Evolutionary conservation across 2,329 filamentous ascomycete genomes (phyloP).

Genomic region (Biscogniauxia mediterranea): DNA sequence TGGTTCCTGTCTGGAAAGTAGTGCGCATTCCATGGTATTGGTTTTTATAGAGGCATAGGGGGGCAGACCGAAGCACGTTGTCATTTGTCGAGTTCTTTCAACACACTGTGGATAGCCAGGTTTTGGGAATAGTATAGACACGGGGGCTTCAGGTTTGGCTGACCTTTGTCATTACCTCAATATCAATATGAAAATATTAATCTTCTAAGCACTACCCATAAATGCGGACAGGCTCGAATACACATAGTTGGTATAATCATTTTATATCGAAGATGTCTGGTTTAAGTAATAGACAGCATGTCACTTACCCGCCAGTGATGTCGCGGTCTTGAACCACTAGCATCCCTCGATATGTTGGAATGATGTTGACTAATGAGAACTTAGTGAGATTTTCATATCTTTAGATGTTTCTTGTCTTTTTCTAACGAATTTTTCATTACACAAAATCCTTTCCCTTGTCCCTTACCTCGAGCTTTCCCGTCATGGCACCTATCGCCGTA

Average conservation of each 20-base stretch:
- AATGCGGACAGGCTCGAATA: too few relatives aligned
- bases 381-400: neutral
- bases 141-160: too few relatives aligned
- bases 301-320: neutral
- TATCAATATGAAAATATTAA: neutral
- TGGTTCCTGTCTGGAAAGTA: neutral
- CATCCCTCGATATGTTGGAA: neutral
- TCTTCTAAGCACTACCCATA: too few relatives aligned
- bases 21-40: neutral
- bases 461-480: constrained; percentile 12
- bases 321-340: neutral
- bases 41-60: neutral
- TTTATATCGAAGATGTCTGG: neutral
- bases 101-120: too few relatives aligned
- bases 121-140: too few relatives aligned
- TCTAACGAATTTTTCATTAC: neutral
- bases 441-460: neutral
- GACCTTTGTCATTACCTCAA: neutral
- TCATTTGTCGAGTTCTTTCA: too few relatives aligned
- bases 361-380: neutral
- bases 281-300: constrained; percentile 17
- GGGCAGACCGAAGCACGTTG: too few relatives aligned
- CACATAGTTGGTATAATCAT: too few relatives aligned
- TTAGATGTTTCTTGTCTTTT: neutral
- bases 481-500: constrained; percentile 50